phyloP scores from a whole-genome alignment of 495 filamentous ascomycete genomes.

The Cercophora sp. region DNA sequence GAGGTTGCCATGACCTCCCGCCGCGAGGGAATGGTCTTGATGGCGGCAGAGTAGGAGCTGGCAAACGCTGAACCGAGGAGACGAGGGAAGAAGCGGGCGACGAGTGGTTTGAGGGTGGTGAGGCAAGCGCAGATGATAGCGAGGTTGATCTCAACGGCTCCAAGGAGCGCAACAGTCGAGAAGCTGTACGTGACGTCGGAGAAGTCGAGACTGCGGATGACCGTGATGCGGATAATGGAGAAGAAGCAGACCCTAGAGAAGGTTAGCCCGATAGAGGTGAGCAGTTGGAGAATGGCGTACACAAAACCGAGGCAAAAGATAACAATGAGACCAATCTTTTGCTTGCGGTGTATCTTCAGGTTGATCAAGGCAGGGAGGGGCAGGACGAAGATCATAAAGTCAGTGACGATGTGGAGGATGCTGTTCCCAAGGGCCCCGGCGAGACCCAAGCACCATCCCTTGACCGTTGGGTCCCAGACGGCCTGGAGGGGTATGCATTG shows the following conservation, averaged over 20 bases:
- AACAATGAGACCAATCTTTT: slow-evolving; percentile 19
- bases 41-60: too few species aligned
- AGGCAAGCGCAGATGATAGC: too few species aligned
- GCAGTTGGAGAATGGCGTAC: slow-evolving; percentile 11
- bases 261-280: not conserved
- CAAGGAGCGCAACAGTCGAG: slow-evolving; percentile 9
- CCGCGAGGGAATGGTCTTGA: too few species aligned
- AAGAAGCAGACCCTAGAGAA: slow-evolving; percentile 24
- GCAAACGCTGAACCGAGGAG: too few species aligned
- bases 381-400: slow-evolving; percentile 29
- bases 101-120: too few species aligned
- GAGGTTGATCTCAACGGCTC: too few species aligned
- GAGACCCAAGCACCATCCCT: slow-evolving; percentile 7
- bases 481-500: slow-evolving; percentile 15
- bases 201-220: slow-evolving; percentile 17
- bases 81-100: too few species aligned
- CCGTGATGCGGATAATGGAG: slow-evolving; percentile 26
- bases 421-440: slow-evolving; percentile 8
- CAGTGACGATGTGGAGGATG: slow-evolving; percentile 20
- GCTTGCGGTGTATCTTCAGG: slow-evolving; percentile 17
- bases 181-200: slow-evolving; percentile 10
- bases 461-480: slow-evolving; percentile 9
- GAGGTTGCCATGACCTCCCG: too few species aligned
- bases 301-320: slow-evolving; percentile 19
- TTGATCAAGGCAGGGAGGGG: slow-evolving; percentile 25